Base-by-base conservation (phyloP, 768 basidiomycete species). In the Scleroderma citrinum region DNA sequence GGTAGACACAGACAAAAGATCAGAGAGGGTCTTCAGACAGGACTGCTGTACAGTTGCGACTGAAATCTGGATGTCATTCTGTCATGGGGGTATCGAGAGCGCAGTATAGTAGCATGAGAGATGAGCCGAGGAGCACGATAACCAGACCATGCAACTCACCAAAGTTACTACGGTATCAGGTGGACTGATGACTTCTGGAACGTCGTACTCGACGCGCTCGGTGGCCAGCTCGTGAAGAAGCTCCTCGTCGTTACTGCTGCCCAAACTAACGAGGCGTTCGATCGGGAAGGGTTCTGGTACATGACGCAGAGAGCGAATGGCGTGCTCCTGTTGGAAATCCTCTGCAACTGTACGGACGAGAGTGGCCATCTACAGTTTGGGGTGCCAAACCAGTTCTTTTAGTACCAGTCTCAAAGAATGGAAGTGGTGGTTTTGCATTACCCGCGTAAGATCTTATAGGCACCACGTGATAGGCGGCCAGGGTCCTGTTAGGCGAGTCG, bases 21-120 rank as follows among this genome's bases (percentile, higher is more conserved):
- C 82, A 56, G 82, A 80, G 41, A 92, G 70, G 2, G 85, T 85
- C 71, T 81, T 82, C 21, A 91, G 59, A 61, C 85, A 89, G 16
- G 85, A 86, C 50, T 74, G 76, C 57, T 88, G 83, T 29, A 91
- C 85, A 48, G 77, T 75, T 13, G 75, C 70, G 54, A 92, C 82
- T n/a, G 87, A 89, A 8, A 84, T 79, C 56, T 83, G 69, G 31
- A 88, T 68, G 54, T 85, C 81, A 52, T 72, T 74, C 79, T 85
- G 59, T 34, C 55, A 31, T 44, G n/a, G 3, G 14, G n/a, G 24
- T 8, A 43, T 43, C n/a, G n/a, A 5, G n/a, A 26, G n/a, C n/a
- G 26, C 26, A 7, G 10, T 5, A 11, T 16, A 11, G 40, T 6
- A 23, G 40, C 26, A 26, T 42, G 13, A 13, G 34, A 29, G 3